phyloP scores from a whole-genome alignment of 2,329 filamentous ascomycete genomes.

The Trichoderma asperellum region DNA sequence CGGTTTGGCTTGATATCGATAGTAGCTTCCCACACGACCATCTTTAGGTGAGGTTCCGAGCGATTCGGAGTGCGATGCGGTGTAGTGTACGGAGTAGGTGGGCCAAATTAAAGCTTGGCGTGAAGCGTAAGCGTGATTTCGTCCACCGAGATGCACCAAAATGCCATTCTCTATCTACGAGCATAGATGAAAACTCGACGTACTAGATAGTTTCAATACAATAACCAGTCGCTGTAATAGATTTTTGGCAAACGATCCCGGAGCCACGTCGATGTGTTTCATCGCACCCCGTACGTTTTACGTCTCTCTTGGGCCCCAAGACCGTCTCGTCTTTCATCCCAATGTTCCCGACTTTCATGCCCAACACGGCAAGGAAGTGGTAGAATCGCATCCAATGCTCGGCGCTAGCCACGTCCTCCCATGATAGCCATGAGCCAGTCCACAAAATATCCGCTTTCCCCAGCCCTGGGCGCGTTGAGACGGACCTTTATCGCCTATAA shows the following conservation, averaged over 20 bases:
- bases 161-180: neutral
- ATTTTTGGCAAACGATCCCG: neutral
- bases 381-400: neutral
- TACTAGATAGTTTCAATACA: neutral
- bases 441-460: slow-evolving; percentile 12
- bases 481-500: slow-evolving; percentile 19
- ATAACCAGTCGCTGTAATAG: neutral
- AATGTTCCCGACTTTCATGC: neutral
- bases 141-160: neutral
- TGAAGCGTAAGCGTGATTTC: slow-evolving; percentile 19
- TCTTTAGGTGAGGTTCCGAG: neutral
- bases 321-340: neutral
- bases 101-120: neutral
- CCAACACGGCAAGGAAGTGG: neutral
- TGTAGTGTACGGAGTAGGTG: neutral
- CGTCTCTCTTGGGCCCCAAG: slow-evolving; percentile 4
- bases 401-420: slow-evolving; percentile 7
- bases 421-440: neutral
- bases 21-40: slow-evolving; percentile 3
- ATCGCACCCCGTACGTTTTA: neutral
- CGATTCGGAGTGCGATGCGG: slow-evolving; percentile 1
- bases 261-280: neutral
- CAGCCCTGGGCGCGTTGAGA: slow-evolving; percentile 28
- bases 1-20: neutral
- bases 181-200: neutral